A percentile compares a stretch with the other conserved stretches of the same genome.
These are phyloP conservation scores for Anthoceros angustus DNA, from an alignment of 225 moss, liverwort and hornwort genomes.

Conservation along the genomic window DNA sequence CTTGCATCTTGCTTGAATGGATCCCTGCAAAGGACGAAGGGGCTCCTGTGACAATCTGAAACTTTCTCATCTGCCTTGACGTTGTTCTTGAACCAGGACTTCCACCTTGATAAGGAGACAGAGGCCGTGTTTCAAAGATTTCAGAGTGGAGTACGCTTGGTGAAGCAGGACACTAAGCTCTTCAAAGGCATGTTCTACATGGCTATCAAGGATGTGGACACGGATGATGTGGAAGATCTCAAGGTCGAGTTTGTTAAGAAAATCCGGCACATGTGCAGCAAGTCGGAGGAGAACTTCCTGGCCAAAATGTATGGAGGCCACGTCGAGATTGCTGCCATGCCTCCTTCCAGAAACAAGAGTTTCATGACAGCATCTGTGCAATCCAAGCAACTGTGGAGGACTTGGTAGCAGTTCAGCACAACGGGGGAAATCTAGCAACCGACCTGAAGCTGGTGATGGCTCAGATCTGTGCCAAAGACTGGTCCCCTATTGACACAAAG, in stretches of 20 bases:
- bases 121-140: conserved; percentile 18
- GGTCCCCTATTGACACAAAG: conserved; percentile 13
- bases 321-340: conserved; percentile 6
- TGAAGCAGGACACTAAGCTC: conserved; percentile 18
- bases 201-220: conserved; percentile 13
- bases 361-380: conserved; percentile 6
- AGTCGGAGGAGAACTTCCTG: conserved; percentile 7
- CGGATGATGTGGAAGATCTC: neutral
- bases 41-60: conserved; percentile 25
- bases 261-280: conserved; percentile 7
- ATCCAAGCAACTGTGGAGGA: conserved; percentile 1
- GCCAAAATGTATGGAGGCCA: conserved; percentile 11
- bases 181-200: conserved; percentile 15
- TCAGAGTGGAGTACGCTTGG: conserved; percentile 24
- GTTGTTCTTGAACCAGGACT: conserved; percentile 6
- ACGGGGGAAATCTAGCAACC: conserved; percentile 6
- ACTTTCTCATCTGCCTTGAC: neutral
- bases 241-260: conserved; percentile 4
- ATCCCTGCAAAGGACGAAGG: conserved; percentile 9
- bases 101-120: no score
- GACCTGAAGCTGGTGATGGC: conserved; percentile 17
- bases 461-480: conserved; percentile 15
- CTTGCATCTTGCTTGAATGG: neutral
- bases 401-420: neutral
- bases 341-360: conserved; percentile 7